Conservation (phyloP, 2,329 filamentous ascomycete genomes). For the Metarhizium brunneum region DNA sequence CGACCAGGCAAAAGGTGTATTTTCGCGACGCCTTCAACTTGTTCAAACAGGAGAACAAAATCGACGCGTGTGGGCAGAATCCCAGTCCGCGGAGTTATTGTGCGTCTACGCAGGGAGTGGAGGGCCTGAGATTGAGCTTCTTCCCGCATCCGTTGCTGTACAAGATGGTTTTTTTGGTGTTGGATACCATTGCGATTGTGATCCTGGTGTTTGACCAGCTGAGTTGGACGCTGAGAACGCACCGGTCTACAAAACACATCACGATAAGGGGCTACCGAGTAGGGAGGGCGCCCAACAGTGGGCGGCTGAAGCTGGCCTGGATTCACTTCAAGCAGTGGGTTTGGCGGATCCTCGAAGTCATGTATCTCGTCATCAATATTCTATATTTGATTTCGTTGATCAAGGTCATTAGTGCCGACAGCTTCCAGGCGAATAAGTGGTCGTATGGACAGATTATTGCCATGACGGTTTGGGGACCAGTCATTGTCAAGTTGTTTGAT, state of each 20-base stretch:
- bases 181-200: constrained; percentile 26
- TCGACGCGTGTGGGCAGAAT: constrained; percentile 24
- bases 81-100: constrained; percentile 30
- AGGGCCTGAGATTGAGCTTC: constrained; percentile 24
- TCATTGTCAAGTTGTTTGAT: constrained; percentile 30
- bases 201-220: constrained; percentile 25
- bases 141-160: constrained; percentile 28
- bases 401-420: constrained; percentile 25
- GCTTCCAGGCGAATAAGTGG: constrained; percentile 25
- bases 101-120: constrained; percentile 23
- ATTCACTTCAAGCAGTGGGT: constrained; percentile 20
- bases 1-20: constrained; percentile 25
- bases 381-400: constrained; percentile 28
- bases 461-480: constrained; percentile 29
- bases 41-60: constrained; percentile 22
- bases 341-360: constrained; percentile 25
- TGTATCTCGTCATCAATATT: constrained; percentile 28
- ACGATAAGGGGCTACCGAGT: constrained; percentile 21
- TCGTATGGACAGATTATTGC: constrained; percentile 30
- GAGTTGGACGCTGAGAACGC: constrained; percentile 26
- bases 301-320: constrained; percentile 18
- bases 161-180: constrained; percentile 26
- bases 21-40: constrained; percentile 24
- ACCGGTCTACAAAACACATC: constrained; percentile 21
- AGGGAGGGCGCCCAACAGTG: constrained; percentile 20